phyloP scores from a whole-genome alignment of 2,329 filamentous ascomycete species.

The Pseudogymnoascus sp. region DNA sequence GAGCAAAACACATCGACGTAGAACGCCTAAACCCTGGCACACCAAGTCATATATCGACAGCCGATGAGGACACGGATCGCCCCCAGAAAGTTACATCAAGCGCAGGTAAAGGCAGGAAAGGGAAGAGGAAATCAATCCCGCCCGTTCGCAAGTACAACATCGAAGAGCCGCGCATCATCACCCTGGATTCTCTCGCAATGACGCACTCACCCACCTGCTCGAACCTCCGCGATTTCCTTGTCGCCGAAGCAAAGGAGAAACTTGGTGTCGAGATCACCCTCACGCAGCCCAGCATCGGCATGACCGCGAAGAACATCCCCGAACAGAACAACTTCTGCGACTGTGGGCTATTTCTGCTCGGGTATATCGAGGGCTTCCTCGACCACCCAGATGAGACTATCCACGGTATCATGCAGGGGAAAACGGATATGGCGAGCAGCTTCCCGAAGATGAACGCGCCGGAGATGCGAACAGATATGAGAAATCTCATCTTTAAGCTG shows the following conservation, averaged over 20 bases:
- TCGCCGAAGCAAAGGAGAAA: conserved; percentile 62
- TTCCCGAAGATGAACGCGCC: conserved; percentile 39
- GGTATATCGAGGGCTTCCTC: conserved; percentile 78
- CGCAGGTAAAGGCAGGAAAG: conserved; percentile 25
- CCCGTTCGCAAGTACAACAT: conserved; percentile 38
- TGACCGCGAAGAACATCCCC: conserved; percentile 70
- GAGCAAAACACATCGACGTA: not conserved
- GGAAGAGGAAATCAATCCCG: conserved; percentile 29
- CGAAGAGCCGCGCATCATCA: conserved; percentile 64
- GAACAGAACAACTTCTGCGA: conserved; percentile 78
- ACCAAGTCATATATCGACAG: not conserved
- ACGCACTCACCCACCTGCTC: conserved; percentile 56
- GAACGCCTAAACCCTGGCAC: not conserved
- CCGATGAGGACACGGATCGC: conserved; percentile 11
- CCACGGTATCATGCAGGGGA: conserved; percentile 52
- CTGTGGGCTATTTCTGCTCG: conserved; percentile 80
- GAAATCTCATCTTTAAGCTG: conserved; percentile 56
- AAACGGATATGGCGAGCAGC: conserved; percentile 32
- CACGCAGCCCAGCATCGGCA: conserved; percentile 34
- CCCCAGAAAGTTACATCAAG: conserved; percentile 17
- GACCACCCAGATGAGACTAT: conserved; percentile 65
- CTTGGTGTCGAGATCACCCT: conserved; percentile 31
- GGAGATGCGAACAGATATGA: conserved; percentile 56
- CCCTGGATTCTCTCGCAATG: conserved; percentile 74
- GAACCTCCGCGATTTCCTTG: conserved; percentile 68